These are phyloP conservation scores for Rhypophila decipiens DNA, from an alignment of 495 filamentous ascomycete genomes.

Conservation along the genomic window DNA sequence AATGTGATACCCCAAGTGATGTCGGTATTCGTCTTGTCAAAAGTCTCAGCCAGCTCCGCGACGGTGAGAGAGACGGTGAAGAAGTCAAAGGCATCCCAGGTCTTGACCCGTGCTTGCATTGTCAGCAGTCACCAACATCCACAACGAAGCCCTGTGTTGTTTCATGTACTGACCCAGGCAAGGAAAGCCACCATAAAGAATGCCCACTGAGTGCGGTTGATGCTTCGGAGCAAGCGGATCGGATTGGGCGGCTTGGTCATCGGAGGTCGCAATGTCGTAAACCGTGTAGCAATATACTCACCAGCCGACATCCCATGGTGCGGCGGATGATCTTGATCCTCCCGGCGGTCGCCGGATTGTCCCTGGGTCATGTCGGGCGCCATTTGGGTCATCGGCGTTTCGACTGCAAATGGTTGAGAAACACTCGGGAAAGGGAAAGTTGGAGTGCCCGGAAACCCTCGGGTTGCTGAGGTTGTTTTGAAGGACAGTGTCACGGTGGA, in stretches of 20 bases:
- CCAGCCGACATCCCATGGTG: slow-evolving; percentile 48
- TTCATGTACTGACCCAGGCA: slow-evolving; percentile 51
- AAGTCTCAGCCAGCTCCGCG: slow-evolving; percentile 57
- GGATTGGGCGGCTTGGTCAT: slow-evolving; percentile 78
- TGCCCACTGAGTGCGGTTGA: slow-evolving; percentile 75
- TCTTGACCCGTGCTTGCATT: slow-evolving; percentile 35
- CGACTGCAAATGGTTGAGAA: too few relatives aligned
- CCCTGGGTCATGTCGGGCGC: too few relatives aligned
- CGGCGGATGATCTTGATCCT: slow-evolving; percentile 24
- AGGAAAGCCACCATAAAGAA: slow-evolving; percentile 71
- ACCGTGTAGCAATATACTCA: slow-evolving; percentile 62
- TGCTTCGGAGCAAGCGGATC: slow-evolving; percentile 58
- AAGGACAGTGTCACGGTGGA: too few relatives aligned
- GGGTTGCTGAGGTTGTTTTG: too few relatives aligned
- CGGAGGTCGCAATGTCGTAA: slow-evolving; percentile 67
- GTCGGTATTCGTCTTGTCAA: slow-evolving; percentile 60
- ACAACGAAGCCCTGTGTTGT: too few relatives aligned
- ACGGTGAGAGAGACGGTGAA: slow-evolving; percentile 82
- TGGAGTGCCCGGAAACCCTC: too few relatives aligned
- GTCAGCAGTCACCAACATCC: background rate
- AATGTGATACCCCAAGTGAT: slow-evolving; percentile 91
- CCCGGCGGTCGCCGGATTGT: background rate
- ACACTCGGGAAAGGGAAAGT: too few relatives aligned
- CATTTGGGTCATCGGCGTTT: too few relatives aligned
- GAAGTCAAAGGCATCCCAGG: slow-evolving; percentile 88